Percentiles rank a stretch among this genome's conserved stretches.
These are phyloP conservation scores for Ulota crispa DNA, from an alignment of 225 moss, liverwort and hornwort species.

Conservation along the genomic window DNA sequence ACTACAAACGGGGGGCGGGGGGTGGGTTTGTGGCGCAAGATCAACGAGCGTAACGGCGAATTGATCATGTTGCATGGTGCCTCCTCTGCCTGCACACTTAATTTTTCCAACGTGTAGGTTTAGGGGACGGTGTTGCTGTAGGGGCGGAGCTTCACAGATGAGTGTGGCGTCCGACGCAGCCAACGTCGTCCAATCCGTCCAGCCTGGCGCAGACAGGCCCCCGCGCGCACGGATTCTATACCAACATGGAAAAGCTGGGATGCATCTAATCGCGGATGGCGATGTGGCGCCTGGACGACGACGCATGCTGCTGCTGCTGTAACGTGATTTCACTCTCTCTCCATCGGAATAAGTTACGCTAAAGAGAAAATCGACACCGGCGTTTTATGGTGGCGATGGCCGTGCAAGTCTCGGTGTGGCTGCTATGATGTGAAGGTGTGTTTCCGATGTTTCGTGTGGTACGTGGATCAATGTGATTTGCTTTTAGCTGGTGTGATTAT, in stretches of 20 bases:
- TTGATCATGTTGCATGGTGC: slow-evolving; percentile 37
- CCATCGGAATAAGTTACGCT: no score
- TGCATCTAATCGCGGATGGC: slow-evolving; percentile 6
- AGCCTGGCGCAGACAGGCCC: slow-evolving; percentile 4
- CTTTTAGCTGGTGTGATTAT: not conserved
- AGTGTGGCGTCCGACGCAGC: not conserved
- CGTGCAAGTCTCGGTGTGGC: not conserved
- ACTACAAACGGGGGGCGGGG: slow-evolving; percentile 25
- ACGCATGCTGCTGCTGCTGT: not conserved
- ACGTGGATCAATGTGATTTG: slow-evolving; percentile 25
- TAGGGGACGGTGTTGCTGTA: not conserved
- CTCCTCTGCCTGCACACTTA: not conserved
- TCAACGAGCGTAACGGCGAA: slow-evolving; percentile 44
- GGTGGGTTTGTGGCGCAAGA: slow-evolving; percentile 40
- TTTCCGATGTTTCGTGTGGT: not conserved
- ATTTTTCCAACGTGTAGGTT: slow-evolving; percentile 20
- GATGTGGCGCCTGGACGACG: not conserved
- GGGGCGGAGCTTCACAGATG: not conserved
- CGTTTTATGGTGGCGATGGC: not conserved
- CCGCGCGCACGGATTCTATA: not conserved
- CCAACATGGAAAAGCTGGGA: not conserved
- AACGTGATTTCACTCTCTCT: not conserved
- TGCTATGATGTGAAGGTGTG: not conserved
- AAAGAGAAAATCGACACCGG: no score
- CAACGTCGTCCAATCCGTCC: not conserved